Base-by-base conservation (phyloP, 1,139 yeast genomes). In the Magnusiomyces ingens region DNA sequence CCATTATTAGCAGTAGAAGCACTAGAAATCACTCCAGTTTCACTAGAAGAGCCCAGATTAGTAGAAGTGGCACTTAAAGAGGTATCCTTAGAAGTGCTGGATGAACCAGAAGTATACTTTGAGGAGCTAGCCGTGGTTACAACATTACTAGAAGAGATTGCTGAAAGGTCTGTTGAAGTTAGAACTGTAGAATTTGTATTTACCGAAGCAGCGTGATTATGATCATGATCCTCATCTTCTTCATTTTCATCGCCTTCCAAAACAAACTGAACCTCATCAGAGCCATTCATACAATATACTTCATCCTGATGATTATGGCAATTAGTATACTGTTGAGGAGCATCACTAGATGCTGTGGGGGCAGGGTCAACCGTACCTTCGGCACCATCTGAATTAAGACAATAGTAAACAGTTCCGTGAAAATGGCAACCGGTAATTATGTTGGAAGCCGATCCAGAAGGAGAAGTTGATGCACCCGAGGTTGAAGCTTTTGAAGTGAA, bases 351-450 rank as follows among this genome's bases (percentile, higher is more conserved):
- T 2, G 35, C 50, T 5, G 52, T 44, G 32, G 49, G 47, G n/a
- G 51, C 48, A 4, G 55, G 49, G 43, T 45, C 10, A 35, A 49
- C 32, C 46, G 44, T 8, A 12, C 53, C 54, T 22, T 45, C 51
- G n/a, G 40, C 29, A 44, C 56, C 50, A 12, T 12, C 4, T 17
- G 29, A 19, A 22, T 52, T 43, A 11, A 43, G 10, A 40, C 56
- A 54, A 18, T 10, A 42, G 37, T 42, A 45, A 6, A 8, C 29
- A 18, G 42, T 17, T 11, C 56, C 54, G 40, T 54, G 49, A 43
- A 42, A 52, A 19, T 54, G 52, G 40, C 55, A 53, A 35, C 45
- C 48, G 1, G 55, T 52, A 15, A 52, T 37, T 12, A 22, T 52
- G n/a, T 36, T 36, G 40, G 40, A 13, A 36, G 40, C 3, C 4